Conservation (phyloP, 768 basidiomycete genomes). For the Mrakia frigida region DNA sequence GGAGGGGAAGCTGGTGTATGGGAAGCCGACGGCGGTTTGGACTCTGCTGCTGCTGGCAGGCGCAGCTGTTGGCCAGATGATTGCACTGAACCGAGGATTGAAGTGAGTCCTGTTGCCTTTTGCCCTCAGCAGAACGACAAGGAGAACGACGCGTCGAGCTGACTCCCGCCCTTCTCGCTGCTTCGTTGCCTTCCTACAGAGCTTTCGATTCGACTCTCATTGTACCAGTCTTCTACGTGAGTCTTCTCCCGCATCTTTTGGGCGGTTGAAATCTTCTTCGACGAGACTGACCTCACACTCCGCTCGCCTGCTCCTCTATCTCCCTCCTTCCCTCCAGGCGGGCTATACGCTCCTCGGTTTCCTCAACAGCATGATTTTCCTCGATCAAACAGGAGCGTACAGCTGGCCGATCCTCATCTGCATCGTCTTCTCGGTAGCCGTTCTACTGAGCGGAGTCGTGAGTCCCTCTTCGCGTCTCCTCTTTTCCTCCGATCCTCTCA, state of each 20-base stretch:
- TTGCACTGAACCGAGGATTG: slow-evolving; percentile 29
- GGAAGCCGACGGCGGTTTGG: not conserved
- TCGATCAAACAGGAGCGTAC: slow-evolving; percentile 24
- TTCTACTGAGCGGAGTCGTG: slow-evolving; percentile 28
- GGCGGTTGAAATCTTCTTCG: not conserved
- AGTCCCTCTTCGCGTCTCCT: not conserved
- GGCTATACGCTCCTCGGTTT: slow-evolving; percentile 31
- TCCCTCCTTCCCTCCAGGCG: not conserved
- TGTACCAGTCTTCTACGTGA: slow-evolving; percentile 31
- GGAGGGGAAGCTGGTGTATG: not conserved
- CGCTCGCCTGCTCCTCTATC: not conserved
- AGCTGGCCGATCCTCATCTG: slow-evolving; percentile 16
- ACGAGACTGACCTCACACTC: not conserved
- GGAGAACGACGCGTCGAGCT: not conserved
- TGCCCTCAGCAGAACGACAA: too few species aligned
- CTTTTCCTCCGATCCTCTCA: not conserved
- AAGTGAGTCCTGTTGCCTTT: slow-evolving; percentile 12
- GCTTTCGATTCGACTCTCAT: slow-evolving; percentile 27
- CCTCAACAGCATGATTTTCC: slow-evolving; percentile 23
- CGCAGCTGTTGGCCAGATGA: slow-evolving; percentile 24
- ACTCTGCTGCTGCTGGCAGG: slow-evolving; percentile 18
- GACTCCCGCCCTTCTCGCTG: not conserved
- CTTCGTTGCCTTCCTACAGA: not conserved
- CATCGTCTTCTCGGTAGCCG: slow-evolving; percentile 9
- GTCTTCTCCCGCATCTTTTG: not conserved